phyloP scores from a whole-genome alignment of 331 rosid species.

The Malus hybrid region DNA sequence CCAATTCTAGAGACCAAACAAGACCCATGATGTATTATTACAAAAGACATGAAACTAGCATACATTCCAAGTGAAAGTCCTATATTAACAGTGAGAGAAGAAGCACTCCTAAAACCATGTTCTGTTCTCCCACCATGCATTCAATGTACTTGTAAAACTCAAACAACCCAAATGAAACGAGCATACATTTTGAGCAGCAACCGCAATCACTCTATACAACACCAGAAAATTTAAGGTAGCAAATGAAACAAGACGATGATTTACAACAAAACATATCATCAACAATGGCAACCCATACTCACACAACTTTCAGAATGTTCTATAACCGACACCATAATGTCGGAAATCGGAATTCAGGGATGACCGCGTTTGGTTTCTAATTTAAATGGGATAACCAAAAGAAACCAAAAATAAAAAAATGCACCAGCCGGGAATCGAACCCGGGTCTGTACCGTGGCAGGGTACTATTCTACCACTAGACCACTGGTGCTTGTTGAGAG shows the following conservation, averaged over 20 bases:
- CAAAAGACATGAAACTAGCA: background rate
- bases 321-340: background rate
- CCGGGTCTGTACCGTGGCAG: constrained; percentile 61
- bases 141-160: background rate
- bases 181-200: background rate
- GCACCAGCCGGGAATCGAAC: constrained; percentile 77
- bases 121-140: background rate
- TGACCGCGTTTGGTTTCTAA: background rate
- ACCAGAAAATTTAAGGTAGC: background rate
- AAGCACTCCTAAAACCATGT: background rate
- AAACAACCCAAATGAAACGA: background rate
- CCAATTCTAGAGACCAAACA: too few relatives aligned
- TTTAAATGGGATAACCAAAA: background rate
- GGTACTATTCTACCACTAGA: constrained; percentile 63
- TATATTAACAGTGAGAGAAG: background rate
- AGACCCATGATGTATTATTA: too few relatives aligned
- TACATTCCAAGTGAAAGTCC: background rate
- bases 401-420: background rate
- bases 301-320: background rate
- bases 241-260: too few relatives aligned
- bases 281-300: background rate
- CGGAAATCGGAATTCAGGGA: background rate
- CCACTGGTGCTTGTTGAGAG: constrained; percentile 41
- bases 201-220: background rate
- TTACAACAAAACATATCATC: background rate